A percentile compares a stretch with the other conserved stretches of the same genome.
These are phyloP conservation scores for Simmondsia chinensis DNA, from an alignment of 148 eudicot genomes.

Conservation along the genomic window DNA sequence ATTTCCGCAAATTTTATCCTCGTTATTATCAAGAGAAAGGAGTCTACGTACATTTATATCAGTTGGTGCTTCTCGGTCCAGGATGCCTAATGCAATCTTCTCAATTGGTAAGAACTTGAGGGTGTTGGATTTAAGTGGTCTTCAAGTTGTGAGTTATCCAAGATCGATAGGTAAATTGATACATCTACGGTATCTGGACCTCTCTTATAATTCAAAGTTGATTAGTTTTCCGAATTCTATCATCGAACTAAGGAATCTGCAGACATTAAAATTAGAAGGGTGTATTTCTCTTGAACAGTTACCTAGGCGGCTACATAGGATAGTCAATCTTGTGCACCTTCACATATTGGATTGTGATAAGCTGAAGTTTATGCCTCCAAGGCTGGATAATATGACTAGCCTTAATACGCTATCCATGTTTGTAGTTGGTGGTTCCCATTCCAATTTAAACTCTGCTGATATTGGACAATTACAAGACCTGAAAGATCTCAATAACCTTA, in stretches of 20 bases:
- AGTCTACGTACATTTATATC: neutral
- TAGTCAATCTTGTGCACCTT: conserved; percentile 9
- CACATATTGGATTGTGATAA: conserved; percentile 5
- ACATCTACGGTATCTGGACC: conserved; percentile 18
- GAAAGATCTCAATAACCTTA: neutral
- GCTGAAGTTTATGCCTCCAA: conserved; percentile 7
- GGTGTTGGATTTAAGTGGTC: neutral
- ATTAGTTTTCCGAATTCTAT: conserved; percentile 8
- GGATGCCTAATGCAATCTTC: too few relatives aligned
- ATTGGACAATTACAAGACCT: neutral
- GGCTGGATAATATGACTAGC: conserved; percentile 2
- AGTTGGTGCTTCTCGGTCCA: neutral
- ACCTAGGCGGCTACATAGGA: neutral
- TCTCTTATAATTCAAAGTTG: neutral
- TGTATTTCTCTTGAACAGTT: conserved; percentile 7
- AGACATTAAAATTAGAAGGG: conserved; percentile 5
- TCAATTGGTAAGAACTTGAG: neutral
- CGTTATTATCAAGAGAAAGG: neutral
- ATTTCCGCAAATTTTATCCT: too few relatives aligned
- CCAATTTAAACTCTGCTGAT: neutral
- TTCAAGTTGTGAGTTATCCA: neutral
- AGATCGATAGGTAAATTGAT: conserved; percentile 10
- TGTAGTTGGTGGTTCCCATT: conserved; percentile 6
- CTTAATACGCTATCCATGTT: conserved; percentile 7
- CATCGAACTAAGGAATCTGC: conserved; percentile 9